Evolutionary conservation across 2,329 filamentous ascomycete species (phyloP).

Genomic region (Lecanosticta acicola): DNA sequence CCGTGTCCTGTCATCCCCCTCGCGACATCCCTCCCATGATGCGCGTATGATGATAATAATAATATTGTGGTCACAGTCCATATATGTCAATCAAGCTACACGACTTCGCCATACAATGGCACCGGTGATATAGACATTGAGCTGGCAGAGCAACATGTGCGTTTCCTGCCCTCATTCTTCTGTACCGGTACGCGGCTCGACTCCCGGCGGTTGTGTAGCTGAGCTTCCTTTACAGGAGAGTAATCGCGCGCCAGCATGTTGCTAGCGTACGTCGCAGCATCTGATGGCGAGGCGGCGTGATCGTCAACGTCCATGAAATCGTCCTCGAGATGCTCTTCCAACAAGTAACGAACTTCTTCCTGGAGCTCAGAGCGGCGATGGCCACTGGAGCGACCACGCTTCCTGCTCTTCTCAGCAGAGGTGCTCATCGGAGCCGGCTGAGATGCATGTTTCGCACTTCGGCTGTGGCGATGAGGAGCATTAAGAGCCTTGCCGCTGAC

Average conservation of each 20-base stretch:
- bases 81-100: slow-evolving; percentile 6
- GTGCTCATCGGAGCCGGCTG: slow-evolving; percentile 12
- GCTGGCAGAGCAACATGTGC: slow-evolving; percentile 28
- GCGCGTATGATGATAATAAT: neutral
- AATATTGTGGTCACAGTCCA: neutral
- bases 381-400: slow-evolving; percentile 29
- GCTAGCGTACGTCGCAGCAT: slow-evolving; percentile 22
- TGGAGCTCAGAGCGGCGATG: slow-evolving; percentile 31
- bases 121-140: slow-evolving; percentile 23
- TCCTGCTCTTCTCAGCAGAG: slow-evolving; percentile 23
- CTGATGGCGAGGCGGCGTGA: slow-evolving; percentile 21
- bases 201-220: slow-evolving; percentile 20
- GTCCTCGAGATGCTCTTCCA: slow-evolving; percentile 28
- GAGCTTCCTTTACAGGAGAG: slow-evolving; percentile 21
- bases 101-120: slow-evolving; percentile 21
- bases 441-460: slow-evolving; percentile 22
- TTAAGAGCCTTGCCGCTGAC: slow-evolving; percentile 29
- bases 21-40: neutral
- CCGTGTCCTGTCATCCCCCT: neutral
- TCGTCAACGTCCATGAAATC: slow-evolving; percentile 24
- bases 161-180: slow-evolving; percentile 31
- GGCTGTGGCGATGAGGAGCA: slow-evolving; percentile 30
- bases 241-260: slow-evolving; percentile 23
- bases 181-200: slow-evolving; percentile 25
- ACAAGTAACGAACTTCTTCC: slow-evolving; percentile 32